A percentile compares a stretch with the other conserved stretches of the same genome.
Evolutionary conservation across 2,329 filamentous ascomycete genomes (phyloP).

Genomic region (Claviceps digitariae): DNA sequence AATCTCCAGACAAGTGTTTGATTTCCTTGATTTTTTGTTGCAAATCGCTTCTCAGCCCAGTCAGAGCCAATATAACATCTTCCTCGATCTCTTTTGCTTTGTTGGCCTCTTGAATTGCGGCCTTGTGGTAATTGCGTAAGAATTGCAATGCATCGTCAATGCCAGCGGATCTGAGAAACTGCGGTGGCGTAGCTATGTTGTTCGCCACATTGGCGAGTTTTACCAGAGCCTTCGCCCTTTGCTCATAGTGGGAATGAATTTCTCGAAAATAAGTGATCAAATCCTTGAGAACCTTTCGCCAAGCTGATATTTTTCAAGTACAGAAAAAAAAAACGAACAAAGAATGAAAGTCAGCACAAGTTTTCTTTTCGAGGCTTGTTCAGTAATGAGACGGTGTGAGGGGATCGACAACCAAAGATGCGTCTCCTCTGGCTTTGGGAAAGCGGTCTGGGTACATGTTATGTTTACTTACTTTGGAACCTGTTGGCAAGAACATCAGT

Average conservation of each 20-base stretch:
- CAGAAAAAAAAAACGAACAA: not conserved
- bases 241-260: slow-evolving; percentile 78
- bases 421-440: not conserved
- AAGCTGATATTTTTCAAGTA: slow-evolving; percentile 45
- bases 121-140: slow-evolving; percentile 69
- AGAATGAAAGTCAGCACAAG: not conserved
- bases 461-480: slow-evolving; percentile 59
- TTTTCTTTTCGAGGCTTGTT: not conserved
- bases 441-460: not conserved
- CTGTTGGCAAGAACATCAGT: slow-evolving; percentile 77
- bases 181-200: slow-evolving; percentile 59
- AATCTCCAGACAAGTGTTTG: slow-evolving; percentile 82
- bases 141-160: slow-evolving; percentile 76
- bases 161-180: slow-evolving; percentile 70
- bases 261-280: slow-evolving; percentile 90
- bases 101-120: slow-evolving; percentile 63
- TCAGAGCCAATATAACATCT: slow-evolving; percentile 80
- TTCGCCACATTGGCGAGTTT: slow-evolving; percentile 77
- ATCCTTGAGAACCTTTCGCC: slow-evolving; percentile 91
- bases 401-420: too few relatives aligned
- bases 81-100: slow-evolving; percentile 85
- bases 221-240: slow-evolving; percentile 64
- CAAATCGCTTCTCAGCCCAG: slow-evolving; percentile 73
- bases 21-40: slow-evolving; percentile 98
- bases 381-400: not conserved